These are phyloP conservation scores for Panellus pusillus DNA, from an alignment of 768 basidiomycete species.

Conservation along the genomic window DNA sequence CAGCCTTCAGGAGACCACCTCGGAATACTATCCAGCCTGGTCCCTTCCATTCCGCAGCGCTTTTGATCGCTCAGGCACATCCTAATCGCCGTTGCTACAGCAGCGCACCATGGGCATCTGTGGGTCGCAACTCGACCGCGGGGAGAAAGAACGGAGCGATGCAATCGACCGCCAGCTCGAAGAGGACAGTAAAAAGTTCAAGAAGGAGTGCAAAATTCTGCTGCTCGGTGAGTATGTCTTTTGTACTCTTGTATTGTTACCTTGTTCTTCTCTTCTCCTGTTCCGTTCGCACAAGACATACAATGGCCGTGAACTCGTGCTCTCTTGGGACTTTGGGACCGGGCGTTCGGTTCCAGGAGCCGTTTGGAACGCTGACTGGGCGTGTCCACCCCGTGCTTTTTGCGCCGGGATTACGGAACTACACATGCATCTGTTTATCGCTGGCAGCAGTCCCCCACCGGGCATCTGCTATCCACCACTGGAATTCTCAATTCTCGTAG, in stretches of 20 bases:
- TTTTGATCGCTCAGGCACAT: background rate
- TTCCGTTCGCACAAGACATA: no score
- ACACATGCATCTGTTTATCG: no score
- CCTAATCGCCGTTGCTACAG: no score
- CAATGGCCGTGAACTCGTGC: no score
- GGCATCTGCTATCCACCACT: no score
- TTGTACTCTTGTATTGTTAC: constrained; percentile 2
- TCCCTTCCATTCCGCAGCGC: background rate
- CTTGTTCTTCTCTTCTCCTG: background rate
- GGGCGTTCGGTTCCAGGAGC: background rate
- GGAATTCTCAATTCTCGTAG: background rate
- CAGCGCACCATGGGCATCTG: constrained; percentile 17
- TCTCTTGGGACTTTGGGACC: no score
- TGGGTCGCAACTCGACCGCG: constrained; percentile 16
- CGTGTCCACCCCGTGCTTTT: background rate
- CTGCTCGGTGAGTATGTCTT: constrained; percentile 39
- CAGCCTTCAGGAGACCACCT: background rate
- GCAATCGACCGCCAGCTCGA: constrained; percentile 61
- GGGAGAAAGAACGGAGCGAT: constrained; percentile 30
- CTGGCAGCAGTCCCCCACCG: no score
- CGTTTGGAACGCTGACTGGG: background rate
- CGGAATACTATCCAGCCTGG: background rate
- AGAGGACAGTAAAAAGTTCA: constrained; percentile 51
- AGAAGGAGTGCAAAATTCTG: constrained; percentile 64
- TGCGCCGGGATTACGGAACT: background rate